Conservation (phyloP, 140 eudicot species). For the Cichorium intybus region DNA sequence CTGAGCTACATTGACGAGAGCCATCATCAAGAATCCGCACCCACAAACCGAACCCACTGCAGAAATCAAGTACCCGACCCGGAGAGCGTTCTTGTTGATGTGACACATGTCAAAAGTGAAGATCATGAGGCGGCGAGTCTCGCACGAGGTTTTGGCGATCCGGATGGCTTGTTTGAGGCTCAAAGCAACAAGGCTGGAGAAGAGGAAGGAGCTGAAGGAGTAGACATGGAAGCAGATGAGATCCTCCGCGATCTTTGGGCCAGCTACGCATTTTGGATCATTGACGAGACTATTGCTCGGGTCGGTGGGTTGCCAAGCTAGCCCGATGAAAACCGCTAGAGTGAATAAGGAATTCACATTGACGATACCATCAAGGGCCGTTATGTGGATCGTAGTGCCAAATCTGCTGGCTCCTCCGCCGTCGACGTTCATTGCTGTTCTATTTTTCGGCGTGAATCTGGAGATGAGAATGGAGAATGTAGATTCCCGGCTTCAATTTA, state of each 20-base stretch:
- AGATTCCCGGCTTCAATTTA: conserved; percentile 16
- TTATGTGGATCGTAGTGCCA: conserved; percentile 77
- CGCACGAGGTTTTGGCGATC: conserved; percentile 44
- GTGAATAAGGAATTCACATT: conserved; percentile 91
- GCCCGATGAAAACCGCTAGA: conserved; percentile 88
- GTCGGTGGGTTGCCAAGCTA: conserved; percentile 88
- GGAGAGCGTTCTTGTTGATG: conserved; percentile 49
- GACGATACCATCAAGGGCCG: conserved; percentile 82
- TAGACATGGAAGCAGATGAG: conserved; percentile 83
- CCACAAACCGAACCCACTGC: conserved; percentile 84
- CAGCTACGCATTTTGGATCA: conserved; percentile 44
- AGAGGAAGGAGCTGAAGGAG: conserved; percentile 85
- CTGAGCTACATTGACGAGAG: conserved; percentile 78
- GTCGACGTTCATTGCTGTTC: conserved; percentile 26
- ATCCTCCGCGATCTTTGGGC: conserved; percentile 50
- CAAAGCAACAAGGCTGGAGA: conserved; percentile 83
- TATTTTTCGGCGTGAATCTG: conserved; percentile 19
- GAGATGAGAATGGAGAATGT: background rate
- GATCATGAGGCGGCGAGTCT: conserved; percentile 29
- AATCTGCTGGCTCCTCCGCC: conserved; percentile 23
- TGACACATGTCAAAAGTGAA: conserved; percentile 56
- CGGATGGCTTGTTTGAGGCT: conserved; percentile 85
- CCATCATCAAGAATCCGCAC: conserved; percentile 80
- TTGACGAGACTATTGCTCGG: conserved; percentile 53
- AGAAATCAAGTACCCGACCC: conserved; percentile 74